Evolutionary conservation across 177 flowering plant species (phyloP), one percentile per base, ranked within the genome.

Genomic region (Vitis hybrid): DNA sequence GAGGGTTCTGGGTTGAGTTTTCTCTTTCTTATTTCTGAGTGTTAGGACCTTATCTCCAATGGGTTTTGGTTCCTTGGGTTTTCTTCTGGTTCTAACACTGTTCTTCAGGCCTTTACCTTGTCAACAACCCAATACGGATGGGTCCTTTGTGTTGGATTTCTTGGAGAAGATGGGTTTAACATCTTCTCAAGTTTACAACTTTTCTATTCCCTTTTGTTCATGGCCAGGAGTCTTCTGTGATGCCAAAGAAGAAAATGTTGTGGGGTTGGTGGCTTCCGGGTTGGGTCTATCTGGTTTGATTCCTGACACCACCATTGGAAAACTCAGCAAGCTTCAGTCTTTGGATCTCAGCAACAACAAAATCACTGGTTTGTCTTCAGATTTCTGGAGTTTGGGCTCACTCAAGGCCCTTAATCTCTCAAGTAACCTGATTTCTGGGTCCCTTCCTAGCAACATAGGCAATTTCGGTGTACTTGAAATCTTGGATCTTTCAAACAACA

Each of bases 271-370:
- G 10, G 82, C 76, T 70, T 80, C 94, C 71, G 82, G 85, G 47
- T 64, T 83, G 60, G 89, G 88, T 52, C 85, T 94, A 15, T 83
- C 91, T 78, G 98, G 98, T 70, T 17, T 71, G 0, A 81, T 94
- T 70, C 98, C 98, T 58, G 98, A 94, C 17, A 85, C 73, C 82
- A 89, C 98, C 74, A 84, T 94, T 76, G 98, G 94, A 10, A 94
- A 92, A 76, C 90, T 94, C 33, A 74, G 62, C 78, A 85, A 86
- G 77, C 90, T 94, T 59, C 81, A 84, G 62, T 62, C 71, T 75
- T 76, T 94, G 85, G 95, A 94, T 80, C 92, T 94, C 15, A 94
- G 95, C 85, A 79, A 78, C 71, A 94, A 92, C 85, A 82, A 76
- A 61, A 87, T 94, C 73, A 81, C 88, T 55, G 83, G 79, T 66